A percentile compares a stretch with the other conserved stretches of the same genome.
Evolutionary conservation across 495 filamentous ascomycete genomes (phyloP).

Genomic region (Penicillium daleae): DNA sequence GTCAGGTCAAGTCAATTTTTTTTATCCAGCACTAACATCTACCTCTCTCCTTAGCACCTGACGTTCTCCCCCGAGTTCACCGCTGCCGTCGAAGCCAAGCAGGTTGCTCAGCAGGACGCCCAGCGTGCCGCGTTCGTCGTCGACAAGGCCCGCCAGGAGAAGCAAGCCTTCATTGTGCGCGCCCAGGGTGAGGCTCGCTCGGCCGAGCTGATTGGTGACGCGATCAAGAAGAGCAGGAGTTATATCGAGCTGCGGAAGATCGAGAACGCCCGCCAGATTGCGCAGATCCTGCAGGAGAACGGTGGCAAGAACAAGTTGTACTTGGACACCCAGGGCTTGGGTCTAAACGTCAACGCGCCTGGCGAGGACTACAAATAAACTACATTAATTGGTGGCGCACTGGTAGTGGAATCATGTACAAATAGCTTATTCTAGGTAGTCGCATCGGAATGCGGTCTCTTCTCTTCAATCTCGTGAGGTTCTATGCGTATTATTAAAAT

Average conservation of each 20-base stretch:
- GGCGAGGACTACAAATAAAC: slow-evolving; percentile 41
- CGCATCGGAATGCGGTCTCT: slow-evolving; percentile 46
- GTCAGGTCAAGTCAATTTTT: not conserved
- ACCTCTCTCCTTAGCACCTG: slow-evolving; percentile 67
- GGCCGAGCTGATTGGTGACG: slow-evolving; percentile 96
- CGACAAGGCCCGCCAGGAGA: slow-evolving; percentile 98
- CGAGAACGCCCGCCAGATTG: slow-evolving; percentile 91
- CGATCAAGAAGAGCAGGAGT: slow-evolving; percentile 97
- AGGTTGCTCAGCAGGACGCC: slow-evolving; percentile 98
- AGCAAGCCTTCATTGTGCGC: slow-evolving; percentile 97
- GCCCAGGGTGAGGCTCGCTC: slow-evolving; percentile 99
- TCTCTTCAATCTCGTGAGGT: slow-evolving; percentile 34
- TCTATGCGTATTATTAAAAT: not conserved
- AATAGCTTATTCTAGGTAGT: slow-evolving; percentile 48
- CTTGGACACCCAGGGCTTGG: slow-evolving; percentile 85
- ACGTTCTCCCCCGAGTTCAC: slow-evolving; percentile 99
- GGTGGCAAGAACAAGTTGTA: slow-evolving; percentile 94
- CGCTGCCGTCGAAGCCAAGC: slow-evolving; percentile 97
- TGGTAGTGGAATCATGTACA: slow-evolving; percentile 44
- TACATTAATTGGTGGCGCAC: slow-evolving; percentile 34
- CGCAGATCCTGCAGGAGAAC: slow-evolving; percentile 76
- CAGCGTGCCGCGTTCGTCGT: slow-evolving; percentile 97
- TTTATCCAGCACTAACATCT: slow-evolving; percentile 23
- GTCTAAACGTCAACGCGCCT: slow-evolving; percentile 79
- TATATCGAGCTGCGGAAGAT: slow-evolving; percentile 97